A percentile compares a stretch with the other conserved stretches of the same genome.
phyloP scores from a whole-genome alignment of 2,329 filamentous ascomycete species.

The Phialophora macrospora region DNA sequence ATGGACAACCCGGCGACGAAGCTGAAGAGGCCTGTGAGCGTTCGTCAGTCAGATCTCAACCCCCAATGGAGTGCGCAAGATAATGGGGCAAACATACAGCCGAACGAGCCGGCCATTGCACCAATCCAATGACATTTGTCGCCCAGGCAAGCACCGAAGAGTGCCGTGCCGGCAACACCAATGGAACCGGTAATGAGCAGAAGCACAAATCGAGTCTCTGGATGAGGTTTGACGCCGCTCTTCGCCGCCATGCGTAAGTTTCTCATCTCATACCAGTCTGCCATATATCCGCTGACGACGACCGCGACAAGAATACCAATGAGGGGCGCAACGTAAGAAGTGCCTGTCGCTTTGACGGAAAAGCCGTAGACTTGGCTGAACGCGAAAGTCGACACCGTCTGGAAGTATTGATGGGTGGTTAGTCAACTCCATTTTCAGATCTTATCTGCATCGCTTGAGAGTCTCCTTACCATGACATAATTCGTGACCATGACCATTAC shows the following conservation, averaged over 20 bases:
- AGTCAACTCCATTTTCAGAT: background rate
- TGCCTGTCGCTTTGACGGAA: background rate
- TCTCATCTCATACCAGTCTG: constrained; percentile 2
- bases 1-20: background rate
- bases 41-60: background rate
- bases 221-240: background rate
- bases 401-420: background rate
- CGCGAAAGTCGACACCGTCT: constrained; percentile 10
- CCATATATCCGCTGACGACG: constrained; percentile 6
- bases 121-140: constrained; percentile 16
- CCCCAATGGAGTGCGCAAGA: background rate
- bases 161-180: constrained; percentile 4
- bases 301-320: background rate
- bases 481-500: constrained; percentile 6
- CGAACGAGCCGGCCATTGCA: constrained; percentile 9
- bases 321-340: background rate
- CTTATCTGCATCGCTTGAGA: background rate
- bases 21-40: constrained; percentile 9
- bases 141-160: constrained; percentile 10
- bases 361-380: constrained; percentile 6
- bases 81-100: background rate
- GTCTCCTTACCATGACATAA: constrained; percentile 12
- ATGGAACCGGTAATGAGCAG: background rate
- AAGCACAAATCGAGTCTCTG: constrained; percentile 2
- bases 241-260: constrained; percentile 1